Evolutionary conservation across 305 asterid species (phyloP).

Genomic region (Fraxinus sp.): DNA sequence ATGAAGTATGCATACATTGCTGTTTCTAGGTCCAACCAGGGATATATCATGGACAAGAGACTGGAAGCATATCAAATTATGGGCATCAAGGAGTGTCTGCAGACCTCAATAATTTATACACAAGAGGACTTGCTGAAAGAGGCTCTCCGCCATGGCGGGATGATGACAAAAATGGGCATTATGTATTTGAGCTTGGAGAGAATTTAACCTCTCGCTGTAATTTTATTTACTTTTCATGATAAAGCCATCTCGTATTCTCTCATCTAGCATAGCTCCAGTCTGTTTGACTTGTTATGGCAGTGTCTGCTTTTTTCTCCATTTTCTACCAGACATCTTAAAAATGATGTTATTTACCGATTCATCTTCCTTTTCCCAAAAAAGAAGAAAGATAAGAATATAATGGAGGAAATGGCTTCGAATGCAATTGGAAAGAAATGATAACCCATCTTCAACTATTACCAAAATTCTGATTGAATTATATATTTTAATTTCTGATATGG

Average conservation of each 20-base stretch:
- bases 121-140: constrained; percentile 66
- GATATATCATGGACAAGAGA: constrained; percentile 76
- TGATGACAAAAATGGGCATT: constrained; percentile 97
- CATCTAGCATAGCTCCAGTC: neutral
- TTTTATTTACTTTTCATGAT: neutral
- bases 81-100: constrained; percentile 58
- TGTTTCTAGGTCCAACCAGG: constrained; percentile 98
- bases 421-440: neutral
- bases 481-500: constrained; percentile 11
- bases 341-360: neutral
- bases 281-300: neutral
- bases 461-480: neutral
- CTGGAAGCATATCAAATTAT: constrained; percentile 66
- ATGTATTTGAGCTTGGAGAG: constrained; percentile 90
- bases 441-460: constrained; percentile 48
- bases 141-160: constrained; percentile 90
- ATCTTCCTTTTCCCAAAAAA: neutral
- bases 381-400: neutral
- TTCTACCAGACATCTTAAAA: neutral
- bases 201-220: constrained; percentile 97
- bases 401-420: neutral
- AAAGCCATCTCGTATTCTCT: neutral
- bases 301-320: neutral
- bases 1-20: constrained; percentile 35
- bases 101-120: constrained; percentile 54